Evolutionary conservation across 495 filamentous ascomycete genomes (phyloP).

Genomic region (Daldinia loculata): DNA sequence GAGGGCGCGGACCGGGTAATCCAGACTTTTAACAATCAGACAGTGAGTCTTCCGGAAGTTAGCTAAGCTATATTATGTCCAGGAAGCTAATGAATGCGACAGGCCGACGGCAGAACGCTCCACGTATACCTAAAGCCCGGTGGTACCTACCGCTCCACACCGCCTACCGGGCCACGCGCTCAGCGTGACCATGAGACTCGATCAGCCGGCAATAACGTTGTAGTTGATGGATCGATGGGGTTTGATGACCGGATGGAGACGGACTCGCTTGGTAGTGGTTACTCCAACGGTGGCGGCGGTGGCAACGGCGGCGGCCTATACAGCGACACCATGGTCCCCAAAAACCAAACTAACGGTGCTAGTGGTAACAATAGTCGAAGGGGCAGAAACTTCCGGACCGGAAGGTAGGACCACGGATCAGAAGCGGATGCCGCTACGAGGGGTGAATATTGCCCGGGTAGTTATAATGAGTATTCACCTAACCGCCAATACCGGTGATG

Average conservation of each 20-base stretch:
- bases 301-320: constrained; percentile 48
- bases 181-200: constrained; percentile 53
- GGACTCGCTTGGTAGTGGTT: constrained; percentile 40
- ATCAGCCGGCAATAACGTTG: constrained; percentile 50
- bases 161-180: constrained; percentile 45
- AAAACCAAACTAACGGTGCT: constrained; percentile 14
- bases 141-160: constrained; percentile 42
- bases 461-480: background rate
- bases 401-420: constrained; percentile 22
- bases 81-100: constrained; percentile 14
- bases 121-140: constrained; percentile 74
- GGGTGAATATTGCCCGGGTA: background rate
- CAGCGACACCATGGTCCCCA: constrained; percentile 51
- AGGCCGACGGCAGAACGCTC: constrained; percentile 89
- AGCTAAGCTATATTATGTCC: background rate
- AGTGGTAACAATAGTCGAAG: constrained; percentile 40
- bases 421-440: background rate
- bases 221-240: constrained; percentile 70
- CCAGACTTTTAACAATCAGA: constrained; percentile 85
- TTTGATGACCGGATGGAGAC: constrained; percentile 66
- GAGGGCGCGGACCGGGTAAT: constrained; percentile 82
- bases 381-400: constrained; percentile 48
- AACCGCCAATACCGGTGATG: background rate
- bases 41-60: constrained; percentile 59
- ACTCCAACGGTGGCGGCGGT: constrained; percentile 39